Evolutionary conservation across 495 filamentous ascomycete species (phyloP).

Genomic region (Annulohypoxylon bovei): DNA sequence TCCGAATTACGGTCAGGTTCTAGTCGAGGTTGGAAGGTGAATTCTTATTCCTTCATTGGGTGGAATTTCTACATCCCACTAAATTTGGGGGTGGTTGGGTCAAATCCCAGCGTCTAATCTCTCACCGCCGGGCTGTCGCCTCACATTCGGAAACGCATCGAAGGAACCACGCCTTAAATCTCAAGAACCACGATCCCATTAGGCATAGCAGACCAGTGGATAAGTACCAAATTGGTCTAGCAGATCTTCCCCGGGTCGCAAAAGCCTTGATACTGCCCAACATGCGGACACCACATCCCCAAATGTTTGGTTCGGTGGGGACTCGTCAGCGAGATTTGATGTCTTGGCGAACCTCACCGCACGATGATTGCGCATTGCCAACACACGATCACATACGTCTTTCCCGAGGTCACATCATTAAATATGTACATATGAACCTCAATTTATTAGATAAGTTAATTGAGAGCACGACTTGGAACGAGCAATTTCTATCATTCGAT

Average conservation of each 20-base stretch:
- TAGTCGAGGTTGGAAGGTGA: slow-evolving; percentile 26
- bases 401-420: background rate
- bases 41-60: slow-evolving; percentile 29
- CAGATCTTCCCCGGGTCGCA: background rate
- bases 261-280: slow-evolving; percentile 21
- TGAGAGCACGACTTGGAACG: background rate
- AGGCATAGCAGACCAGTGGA: slow-evolving; percentile 30
- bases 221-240: slow-evolving; percentile 15
- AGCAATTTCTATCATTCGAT: background rate
- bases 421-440: background rate
- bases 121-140: slow-evolving; percentile 32
- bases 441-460: background rate
- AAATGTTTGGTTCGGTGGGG: slow-evolving; percentile 23
- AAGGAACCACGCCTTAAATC: slow-evolving; percentile 23
- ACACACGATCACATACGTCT: background rate
- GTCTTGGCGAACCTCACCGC: slow-evolving; percentile 34
- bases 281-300: slow-evolving; percentile 20
- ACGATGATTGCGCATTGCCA: slow-evolving; percentile 14
- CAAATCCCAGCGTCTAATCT: slow-evolving; percentile 26
- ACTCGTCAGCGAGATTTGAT: slow-evolving; percentile 27
- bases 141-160: slow-evolving; percentile 37
- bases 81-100: slow-evolving; percentile 35
- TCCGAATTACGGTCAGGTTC: slow-evolving; percentile 21
- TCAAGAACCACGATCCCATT: slow-evolving; percentile 12
- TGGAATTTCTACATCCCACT: slow-evolving; percentile 1